Evolutionary conservation across 768 basidiomycete species (phyloP), one percentile per base, ranked within the genome.

Genomic region (Jaapia argillacea): DNA sequence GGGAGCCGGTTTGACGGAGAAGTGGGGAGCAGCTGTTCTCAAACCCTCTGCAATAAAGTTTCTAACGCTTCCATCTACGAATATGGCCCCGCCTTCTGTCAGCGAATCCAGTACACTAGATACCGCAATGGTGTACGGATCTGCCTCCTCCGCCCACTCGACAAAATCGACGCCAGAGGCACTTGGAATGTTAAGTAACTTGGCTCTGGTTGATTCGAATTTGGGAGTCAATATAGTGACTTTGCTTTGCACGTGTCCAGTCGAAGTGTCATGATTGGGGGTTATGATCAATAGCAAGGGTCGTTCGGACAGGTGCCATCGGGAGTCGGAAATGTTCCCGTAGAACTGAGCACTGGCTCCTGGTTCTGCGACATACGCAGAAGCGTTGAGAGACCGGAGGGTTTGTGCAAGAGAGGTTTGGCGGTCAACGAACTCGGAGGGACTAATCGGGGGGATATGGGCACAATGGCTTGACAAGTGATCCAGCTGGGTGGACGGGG

Each of bases 361-460:
- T 21, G 90, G 86, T 56, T 92, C 88, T 4, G 82, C 75, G 25
- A 92, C 73, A 57, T 85, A 91, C 13, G 82, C 81, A 5, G 75
- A 68, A 0, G 73, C 80, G 24, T 75, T 71, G 22, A 77, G 64
- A 4, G 58, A 47, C 43, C 64, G 56, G 14, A 86, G 68, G 0
- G 57, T 62, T 12, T 63, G 61, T 1, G 79, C 79, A 23, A 86
- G 67, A 6, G 57, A 48, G 4, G 53, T 64, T 51, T 84, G 85
- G n/a, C 81, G 71, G 24, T 56, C 56, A 20, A 66, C 54, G 51
- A 73, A 77, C 42, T 79, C 75, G 6, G 55, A 46, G 2, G 56
- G 38, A 16, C 52, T 47, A 49, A 84, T 79, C 6, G 79, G 69
- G n/a, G 66, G 51, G 16, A 69, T 59, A 44, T 68, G 51, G 6